Conservation (phyloP, 2,329 filamentous ascomycete genomes). For the Diaporthe citriasiana region DNA sequence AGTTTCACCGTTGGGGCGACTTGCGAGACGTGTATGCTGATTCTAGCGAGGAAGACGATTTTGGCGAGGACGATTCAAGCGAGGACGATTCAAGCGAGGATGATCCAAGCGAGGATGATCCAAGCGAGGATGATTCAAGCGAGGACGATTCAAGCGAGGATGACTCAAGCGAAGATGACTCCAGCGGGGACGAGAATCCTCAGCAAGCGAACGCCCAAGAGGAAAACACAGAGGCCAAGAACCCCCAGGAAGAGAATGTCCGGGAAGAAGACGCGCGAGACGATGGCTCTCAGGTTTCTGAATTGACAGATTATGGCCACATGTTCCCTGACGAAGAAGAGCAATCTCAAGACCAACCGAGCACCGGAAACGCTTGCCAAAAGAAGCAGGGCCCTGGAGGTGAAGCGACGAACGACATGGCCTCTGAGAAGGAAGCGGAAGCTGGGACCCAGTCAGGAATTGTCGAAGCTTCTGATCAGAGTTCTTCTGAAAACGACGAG, state of each 20-base stretch:
- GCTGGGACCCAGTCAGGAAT: too few relatives aligned
- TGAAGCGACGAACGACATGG: too few relatives aligned
- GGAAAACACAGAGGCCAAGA: not conserved
- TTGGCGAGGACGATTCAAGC: not conserved
- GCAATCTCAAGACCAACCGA: too few relatives aligned
- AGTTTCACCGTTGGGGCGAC: not conserved
- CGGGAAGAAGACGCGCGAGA: not conserved
- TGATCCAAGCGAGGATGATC: not conserved
- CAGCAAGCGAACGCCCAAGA: too few relatives aligned
- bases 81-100: too few relatives aligned
- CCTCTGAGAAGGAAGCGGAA: too few relatives aligned
- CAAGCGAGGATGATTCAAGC: not conserved
- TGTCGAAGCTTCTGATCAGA: too few relatives aligned
- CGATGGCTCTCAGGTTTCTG: not conserved
- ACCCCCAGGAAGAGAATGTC: too few relatives aligned
- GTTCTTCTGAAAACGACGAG: too few relatives aligned
- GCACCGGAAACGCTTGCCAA: too few relatives aligned
- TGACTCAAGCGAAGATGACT: not conserved
- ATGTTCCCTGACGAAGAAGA: not conserved
- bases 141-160: not conserved
- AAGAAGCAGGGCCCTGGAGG: too few relatives aligned
- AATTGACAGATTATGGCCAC: not conserved
- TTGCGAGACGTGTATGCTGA: not conserved
- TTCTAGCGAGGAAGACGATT: not conserved
- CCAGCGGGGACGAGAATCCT: not conserved